Evolutionary conservation across 2,329 filamentous ascomycete genomes (phyloP).

Genomic region (Thielaviopsis musarum): DNA sequence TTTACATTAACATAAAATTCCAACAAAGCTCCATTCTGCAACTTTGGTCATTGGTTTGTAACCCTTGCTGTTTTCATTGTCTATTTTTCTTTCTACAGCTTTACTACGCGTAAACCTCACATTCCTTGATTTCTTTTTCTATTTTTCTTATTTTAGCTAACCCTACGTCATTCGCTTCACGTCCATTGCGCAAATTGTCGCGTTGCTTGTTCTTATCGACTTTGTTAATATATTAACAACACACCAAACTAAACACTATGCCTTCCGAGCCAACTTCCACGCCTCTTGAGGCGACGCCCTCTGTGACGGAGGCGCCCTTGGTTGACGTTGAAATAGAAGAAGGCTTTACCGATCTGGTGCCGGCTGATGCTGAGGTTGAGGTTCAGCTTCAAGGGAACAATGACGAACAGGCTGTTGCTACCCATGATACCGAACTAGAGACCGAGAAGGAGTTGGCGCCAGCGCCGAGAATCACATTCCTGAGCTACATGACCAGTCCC

Average conservation of each 20-base stretch:
- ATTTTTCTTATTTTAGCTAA: not conserved
- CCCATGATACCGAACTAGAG: not conserved
- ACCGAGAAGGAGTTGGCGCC: not conserved
- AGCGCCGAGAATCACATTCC: slow-evolving; percentile 26
- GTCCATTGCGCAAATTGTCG: not conserved
- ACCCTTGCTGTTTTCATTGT: too few species aligned
- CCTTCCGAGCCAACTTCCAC: not conserved
- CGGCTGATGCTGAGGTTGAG: slow-evolving; percentile 17
- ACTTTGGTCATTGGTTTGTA: too few species aligned
- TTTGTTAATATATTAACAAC: not conserved
- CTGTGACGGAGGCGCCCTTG: slow-evolving; percentile 16
- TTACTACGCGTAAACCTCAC: too few species aligned
- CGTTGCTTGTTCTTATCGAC: not conserved
- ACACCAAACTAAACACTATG: not conserved
- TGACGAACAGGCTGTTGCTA: not conserved
- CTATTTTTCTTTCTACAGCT: too few species aligned
- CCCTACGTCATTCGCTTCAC: not conserved
- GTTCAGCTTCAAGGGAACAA: slow-evolving; percentile 20
- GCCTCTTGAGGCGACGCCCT: slow-evolving; percentile 12
- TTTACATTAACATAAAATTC: too few species aligned
- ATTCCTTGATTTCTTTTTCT: not conserved
- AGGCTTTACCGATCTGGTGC: slow-evolving; percentile 13
- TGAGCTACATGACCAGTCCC: slow-evolving; percentile 49
- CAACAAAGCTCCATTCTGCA: too few species aligned
- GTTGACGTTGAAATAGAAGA: slow-evolving; percentile 26